A percentile compares a stretch with the other conserved stretches of the same genome.
Evolutionary conservation across 2,329 filamentous ascomycete genomes (phyloP).

Genomic region (Trichoderma sp.): DNA sequence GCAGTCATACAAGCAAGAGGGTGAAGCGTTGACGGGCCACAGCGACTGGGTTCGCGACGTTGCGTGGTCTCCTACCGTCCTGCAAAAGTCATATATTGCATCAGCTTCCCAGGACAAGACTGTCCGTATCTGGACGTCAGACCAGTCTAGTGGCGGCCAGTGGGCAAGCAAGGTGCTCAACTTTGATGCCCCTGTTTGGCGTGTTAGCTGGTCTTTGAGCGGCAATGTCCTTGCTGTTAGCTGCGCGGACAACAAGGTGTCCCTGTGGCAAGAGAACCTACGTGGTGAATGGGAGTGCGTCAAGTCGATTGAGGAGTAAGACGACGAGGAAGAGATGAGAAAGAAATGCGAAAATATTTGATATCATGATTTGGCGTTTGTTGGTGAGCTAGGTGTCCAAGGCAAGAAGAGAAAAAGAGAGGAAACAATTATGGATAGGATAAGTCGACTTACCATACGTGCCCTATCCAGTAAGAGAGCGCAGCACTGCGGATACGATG

Average conservation of each 20-base stretch:
- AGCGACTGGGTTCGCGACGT: slow-evolving; percentile 97
- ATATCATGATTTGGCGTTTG: slow-evolving; percentile 3
- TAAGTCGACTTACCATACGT: neutral
- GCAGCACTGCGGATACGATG: neutral
- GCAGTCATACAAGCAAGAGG: slow-evolving; percentile 62
- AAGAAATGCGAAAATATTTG: neutral
- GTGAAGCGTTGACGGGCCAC: slow-evolving; percentile 73
- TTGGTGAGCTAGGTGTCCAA: slow-evolving; percentile 39
- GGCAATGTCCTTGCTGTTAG: slow-evolving; percentile 95
- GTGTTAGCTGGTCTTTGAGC: slow-evolving; percentile 96
- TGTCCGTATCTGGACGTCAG: slow-evolving; percentile 92
- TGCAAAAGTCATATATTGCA: slow-evolving; percentile 96
- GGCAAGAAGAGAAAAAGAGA: slow-evolving; percentile 27
- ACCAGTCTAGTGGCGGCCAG: slow-evolving; percentile 60
- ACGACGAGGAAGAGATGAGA: neutral
- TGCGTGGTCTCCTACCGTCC: slow-evolving; percentile 91
- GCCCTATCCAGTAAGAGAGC: neutral
- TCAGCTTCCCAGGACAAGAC: slow-evolving; percentile 96
- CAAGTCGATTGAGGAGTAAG: slow-evolving; percentile 89
- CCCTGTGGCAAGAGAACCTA: slow-evolving; percentile 97
- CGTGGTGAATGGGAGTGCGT: slow-evolving; percentile 96
- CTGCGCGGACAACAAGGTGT: slow-evolving; percentile 94
- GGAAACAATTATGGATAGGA: neutral
- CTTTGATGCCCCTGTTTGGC: slow-evolving; percentile 90
- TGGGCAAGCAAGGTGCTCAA: slow-evolving; percentile 86